Evolutionary conservation across 352 stramenopile genomes (phyloP).

Genomic region (Globisporangium spiculum): DNA sequence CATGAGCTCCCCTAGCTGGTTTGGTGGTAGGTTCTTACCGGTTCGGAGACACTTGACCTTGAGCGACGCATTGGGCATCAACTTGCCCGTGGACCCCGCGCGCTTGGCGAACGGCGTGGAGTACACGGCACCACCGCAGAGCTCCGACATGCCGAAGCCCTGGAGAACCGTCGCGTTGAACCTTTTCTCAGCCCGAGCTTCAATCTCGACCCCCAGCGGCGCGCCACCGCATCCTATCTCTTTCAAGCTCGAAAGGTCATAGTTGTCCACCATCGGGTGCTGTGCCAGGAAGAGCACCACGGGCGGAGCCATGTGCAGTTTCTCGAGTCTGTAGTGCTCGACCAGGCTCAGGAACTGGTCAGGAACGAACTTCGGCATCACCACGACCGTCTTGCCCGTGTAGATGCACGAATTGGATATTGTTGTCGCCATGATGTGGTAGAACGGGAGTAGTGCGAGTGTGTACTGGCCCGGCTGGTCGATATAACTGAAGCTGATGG

Average conservation of each 20-base stretch:
- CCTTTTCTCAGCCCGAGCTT: constrained; percentile 52
- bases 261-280: constrained; percentile 83
- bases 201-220: constrained; percentile 69
- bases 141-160: constrained; percentile 57
- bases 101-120: constrained; percentile 10
- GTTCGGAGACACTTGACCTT: constrained; percentile 38
- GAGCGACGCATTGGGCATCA: constrained; percentile 36
- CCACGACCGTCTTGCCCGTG: constrained; percentile 65
- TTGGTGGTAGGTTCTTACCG: constrained; percentile 27
- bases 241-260: constrained; percentile 74
- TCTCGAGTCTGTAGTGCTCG: constrained; percentile 54
- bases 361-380: constrained; percentile 86
- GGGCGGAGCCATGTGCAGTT: constrained; percentile 76
- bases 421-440: constrained; percentile 92
- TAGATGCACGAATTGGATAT: constrained; percentile 70
- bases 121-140: not conserved
- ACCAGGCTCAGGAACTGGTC: constrained; percentile 80
- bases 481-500: constrained; percentile 49
- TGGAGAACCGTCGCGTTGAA: constrained; percentile 45
- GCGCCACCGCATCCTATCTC: constrained; percentile 75
- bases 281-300: constrained; percentile 81
- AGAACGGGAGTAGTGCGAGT: constrained; percentile 87
- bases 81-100: constrained; percentile 21
- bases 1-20: constrained; percentile 60
- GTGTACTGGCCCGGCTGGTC: constrained; percentile 70